Base-by-base conservation (phyloP, 768 basidiomycete species). In the Leucosporidium yakuticum region DNA sequence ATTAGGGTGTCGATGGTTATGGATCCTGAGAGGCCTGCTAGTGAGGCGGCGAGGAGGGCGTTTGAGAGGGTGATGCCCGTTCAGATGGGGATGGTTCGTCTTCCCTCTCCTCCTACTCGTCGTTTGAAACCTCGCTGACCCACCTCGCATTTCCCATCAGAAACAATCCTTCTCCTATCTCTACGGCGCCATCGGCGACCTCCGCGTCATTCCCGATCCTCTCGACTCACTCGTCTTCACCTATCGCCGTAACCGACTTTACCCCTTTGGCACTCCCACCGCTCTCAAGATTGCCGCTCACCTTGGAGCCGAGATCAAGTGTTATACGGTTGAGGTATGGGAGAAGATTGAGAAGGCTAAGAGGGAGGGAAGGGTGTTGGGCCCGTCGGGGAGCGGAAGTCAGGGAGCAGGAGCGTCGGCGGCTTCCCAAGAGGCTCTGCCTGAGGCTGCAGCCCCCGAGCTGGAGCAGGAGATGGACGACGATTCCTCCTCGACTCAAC, bases 251-350 rank as follows among this genome's bases (percentile, higher is more conserved):
- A 34, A 51, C 6, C 59, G 56, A 49, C 29, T 71, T 47, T 71
- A 54, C 66, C 65, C 67, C 6, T 71, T 68, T 20, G 69, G 66
- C 19, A 71, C 69, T 23, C 66, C 69, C 19, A 25, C n/a, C 4
- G 62, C 66, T 6, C 63, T 71, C 54, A 27, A 44, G 6, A 36
- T 67, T 20, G 0, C 5, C 6, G 20, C 7, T 8, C 25, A 12
- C 0, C 11, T 44, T 3, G 39, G 39, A 44, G 63, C 31, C 1
- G 14, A 34, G 1, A 48, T 71, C 49, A 23, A 23, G 23, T 66
- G 60, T 1, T 71, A 67, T 36, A 62, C 60, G 7, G 4, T 4
- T 11, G 50, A 53, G 5, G 44, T 62, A 1, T 71, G 69, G 69
- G 34, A 54, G 2, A 64, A 62, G n/a, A 27, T 44, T 1, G 25